phyloP scores from a whole-genome alignment of 2,329 filamentous ascomycete species.

The Ceratocystis papillata region DNA sequence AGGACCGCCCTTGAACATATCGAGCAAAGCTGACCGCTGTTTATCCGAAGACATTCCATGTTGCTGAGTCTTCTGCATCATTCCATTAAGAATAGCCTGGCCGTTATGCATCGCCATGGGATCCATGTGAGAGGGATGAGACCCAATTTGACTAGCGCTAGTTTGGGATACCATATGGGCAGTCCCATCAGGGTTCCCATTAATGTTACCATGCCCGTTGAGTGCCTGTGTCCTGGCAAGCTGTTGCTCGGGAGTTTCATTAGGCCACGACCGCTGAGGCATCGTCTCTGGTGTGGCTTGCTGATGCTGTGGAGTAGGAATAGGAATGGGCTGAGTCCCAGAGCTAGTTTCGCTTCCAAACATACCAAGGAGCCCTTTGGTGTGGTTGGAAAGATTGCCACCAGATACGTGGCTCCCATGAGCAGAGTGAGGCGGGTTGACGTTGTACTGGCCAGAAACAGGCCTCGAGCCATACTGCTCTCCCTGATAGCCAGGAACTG shows the following conservation, averaged over 20 bases:
- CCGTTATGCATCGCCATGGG: constrained; percentile 23
- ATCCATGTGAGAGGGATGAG: constrained; percentile 15
- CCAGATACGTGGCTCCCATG: constrained; percentile 13
- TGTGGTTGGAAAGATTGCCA: constrained; percentile 30
- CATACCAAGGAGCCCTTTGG: constrained; percentile 34
- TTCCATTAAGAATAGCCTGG: constrained; percentile 20
- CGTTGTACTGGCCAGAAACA: constrained; percentile 20
- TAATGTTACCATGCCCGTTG: neutral
- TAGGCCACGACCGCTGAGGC: constrained; percentile 19
- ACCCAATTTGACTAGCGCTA: neutral
- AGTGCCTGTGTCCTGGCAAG: constrained; percentile 11
- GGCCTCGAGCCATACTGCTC: constrained; percentile 18
- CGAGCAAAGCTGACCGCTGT: constrained; percentile 42
- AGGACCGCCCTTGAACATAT: constrained; percentile 42
- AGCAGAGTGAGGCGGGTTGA: constrained; percentile 9
- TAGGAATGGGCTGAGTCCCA: constrained; percentile 10
- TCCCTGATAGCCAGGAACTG: constrained; percentile 8
- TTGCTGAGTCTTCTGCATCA: constrained; percentile 23
- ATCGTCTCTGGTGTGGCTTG: constrained; percentile 6
- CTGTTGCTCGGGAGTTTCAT: constrained; percentile 18
- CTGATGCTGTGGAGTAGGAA: constrained; percentile 3
- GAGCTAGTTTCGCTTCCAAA: constrained; percentile 31
- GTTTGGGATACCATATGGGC: neutral
- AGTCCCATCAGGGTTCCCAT: neutral
- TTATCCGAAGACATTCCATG: constrained; percentile 25